Conservation (phyloP, 345 rosid genomes). For the Heritiera fomes region DNA sequence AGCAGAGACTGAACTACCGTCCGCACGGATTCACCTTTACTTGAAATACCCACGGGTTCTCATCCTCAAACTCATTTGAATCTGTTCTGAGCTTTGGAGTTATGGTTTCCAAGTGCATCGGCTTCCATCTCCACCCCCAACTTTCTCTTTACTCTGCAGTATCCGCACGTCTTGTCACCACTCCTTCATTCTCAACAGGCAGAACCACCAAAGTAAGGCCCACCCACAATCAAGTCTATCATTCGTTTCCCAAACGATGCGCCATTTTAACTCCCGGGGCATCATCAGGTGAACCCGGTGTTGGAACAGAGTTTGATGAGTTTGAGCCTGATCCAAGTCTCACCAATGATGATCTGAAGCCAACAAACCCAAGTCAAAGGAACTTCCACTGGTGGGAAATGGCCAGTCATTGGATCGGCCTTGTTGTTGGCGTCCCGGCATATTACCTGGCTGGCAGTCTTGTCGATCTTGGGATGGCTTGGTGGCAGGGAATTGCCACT, state of each 20-base stretch:
- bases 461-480: slow-evolving; percentile 94
- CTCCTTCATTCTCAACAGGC: slow-evolving; percentile 20
- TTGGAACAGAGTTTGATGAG: slow-evolving; percentile 25
- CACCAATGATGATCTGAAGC: slow-evolving; percentile 85
- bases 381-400: slow-evolving; percentile 74
- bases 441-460: slow-evolving; percentile 89
- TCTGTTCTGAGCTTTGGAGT: too few species aligned
- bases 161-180: slow-evolving; percentile 3
- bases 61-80: slow-evolving; percentile 1
- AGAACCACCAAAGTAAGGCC: slow-evolving; percentile 9
- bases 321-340: slow-evolving; percentile 59
- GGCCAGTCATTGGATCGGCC: slow-evolving; percentile 97
- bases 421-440: slow-evolving; percentile 91
- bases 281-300: slow-evolving; percentile 27
- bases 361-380: slow-evolving; percentile 54
- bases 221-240: slow-evolving; percentile 1
- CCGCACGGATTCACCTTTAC: slow-evolving; percentile 26
- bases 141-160: slow-evolving; percentile 28
- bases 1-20: slow-evolving; percentile 16
- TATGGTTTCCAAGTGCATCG: too few species aligned
- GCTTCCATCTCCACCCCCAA: not conserved
- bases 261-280: slow-evolving; percentile 36
- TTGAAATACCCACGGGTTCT: slow-evolving; percentile 26
- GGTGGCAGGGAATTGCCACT: slow-evolving; percentile 98
- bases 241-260: slow-evolving; percentile 18